A percentile compares a stretch with the other conserved stretches of the same genome.
Evolutionary conservation across 306 rosid species (phyloP).

Genomic region (Coriaria nepalensis): DNA sequence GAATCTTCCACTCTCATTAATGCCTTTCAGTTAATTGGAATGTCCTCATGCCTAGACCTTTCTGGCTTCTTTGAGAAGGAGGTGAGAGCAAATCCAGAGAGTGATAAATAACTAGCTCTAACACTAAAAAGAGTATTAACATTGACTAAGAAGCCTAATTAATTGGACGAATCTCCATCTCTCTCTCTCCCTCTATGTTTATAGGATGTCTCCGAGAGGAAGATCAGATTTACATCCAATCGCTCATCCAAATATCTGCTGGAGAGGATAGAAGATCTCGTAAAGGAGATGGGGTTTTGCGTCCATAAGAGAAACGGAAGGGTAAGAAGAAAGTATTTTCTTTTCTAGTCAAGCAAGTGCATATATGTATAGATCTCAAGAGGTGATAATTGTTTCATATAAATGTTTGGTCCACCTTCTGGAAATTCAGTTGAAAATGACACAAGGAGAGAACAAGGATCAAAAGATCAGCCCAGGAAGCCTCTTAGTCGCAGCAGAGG

Average conservation of each 20-base stretch:
- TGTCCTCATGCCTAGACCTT: constrained; percentile 87
- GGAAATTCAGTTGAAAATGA: constrained; percentile 57
- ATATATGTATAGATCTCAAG: neutral
- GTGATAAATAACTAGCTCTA: too few relatives aligned
- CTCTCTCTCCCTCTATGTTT: neutral
- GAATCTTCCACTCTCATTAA: constrained; percentile 48
- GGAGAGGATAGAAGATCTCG: constrained; percentile 51
- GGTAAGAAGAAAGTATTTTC: constrained; percentile 21
- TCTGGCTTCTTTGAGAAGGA: constrained; percentile 92
- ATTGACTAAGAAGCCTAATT: too few relatives aligned
- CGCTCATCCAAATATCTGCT: constrained; percentile 56
- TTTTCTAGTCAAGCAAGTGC: too few relatives aligned
- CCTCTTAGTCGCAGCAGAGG: constrained; percentile 71
- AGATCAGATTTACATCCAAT: constrained; percentile 79
- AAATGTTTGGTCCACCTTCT: neutral
- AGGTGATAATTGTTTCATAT: neutral
- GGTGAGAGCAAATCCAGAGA: constrained; percentile 29
- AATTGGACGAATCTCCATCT: neutral
- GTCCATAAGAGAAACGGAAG: constrained; percentile 77
- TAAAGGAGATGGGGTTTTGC: constrained; percentile 55
- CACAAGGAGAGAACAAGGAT: constrained; percentile 32
- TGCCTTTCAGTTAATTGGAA: constrained; percentile 89
- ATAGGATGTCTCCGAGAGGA: constrained; percentile 83
- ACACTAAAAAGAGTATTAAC: too few relatives aligned
- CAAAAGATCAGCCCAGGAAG: constrained; percentile 26